Conservation (phyloP, 805 yeast genomes). For the Spathaspora sp. region DNA sequence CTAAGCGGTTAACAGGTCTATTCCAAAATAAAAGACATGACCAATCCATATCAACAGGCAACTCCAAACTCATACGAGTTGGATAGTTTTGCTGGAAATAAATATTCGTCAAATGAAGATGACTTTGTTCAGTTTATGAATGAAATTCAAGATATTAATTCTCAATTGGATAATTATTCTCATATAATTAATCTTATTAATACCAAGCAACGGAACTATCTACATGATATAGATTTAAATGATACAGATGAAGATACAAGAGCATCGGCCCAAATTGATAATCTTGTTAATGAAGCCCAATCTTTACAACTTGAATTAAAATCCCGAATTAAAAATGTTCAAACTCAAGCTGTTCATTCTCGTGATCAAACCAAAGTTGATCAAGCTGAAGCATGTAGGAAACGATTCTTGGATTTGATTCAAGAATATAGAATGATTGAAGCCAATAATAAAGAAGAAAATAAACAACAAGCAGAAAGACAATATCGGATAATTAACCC, state of each 20-base stretch:
- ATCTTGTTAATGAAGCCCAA: conserved; percentile 71
- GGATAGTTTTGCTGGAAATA: conserved; percentile 24
- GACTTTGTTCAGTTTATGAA: conserved; percentile 44
- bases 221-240: conserved; percentile 39
- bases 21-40: conserved; percentile 2
- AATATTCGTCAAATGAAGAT: conserved; percentile 26
- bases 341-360: conserved; percentile 56
- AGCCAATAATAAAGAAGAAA: conserved; percentile 79
- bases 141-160: conserved; percentile 42
- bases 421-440: conserved; percentile 85
- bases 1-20: neutral
- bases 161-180: conserved; percentile 38
- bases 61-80: conserved; percentile 11
- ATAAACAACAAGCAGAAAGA: conserved; percentile 83
- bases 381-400: conserved; percentile 87
- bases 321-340: conserved; percentile 70
- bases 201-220: conserved; percentile 37
- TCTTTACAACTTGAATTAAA: conserved; percentile 75
- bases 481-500: conserved; percentile 90
- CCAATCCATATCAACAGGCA: conserved; percentile 5
- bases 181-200: conserved; percentile 35
- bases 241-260: conserved; percentile 44
- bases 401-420: conserved; percentile 78
- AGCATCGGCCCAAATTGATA: conserved; percentile 72
- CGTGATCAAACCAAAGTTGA: conserved; percentile 75